These are phyloP conservation scores for Wolfiporia cocos DNA, from an alignment of 1,284 basidiomycete genomes.

Conservation along the genomic window DNA sequence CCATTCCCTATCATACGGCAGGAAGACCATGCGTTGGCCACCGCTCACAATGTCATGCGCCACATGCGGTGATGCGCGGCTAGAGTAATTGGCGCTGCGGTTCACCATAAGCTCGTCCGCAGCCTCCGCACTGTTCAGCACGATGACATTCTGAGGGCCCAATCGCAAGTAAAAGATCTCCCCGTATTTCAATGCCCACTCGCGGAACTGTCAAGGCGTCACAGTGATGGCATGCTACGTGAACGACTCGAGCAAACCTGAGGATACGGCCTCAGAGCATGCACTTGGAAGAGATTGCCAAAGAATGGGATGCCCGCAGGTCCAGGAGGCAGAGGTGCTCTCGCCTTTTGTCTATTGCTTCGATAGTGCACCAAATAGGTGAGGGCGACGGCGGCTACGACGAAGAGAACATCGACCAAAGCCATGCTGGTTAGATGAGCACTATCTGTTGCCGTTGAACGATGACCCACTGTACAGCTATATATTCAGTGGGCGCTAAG, in stretches of 20 bases:
- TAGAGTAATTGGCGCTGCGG: conserved; percentile 23
- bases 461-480: too few relatives aligned
- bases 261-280: not conserved
- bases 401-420: not conserved
- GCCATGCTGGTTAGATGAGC: too few relatives aligned
- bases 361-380: not conserved
- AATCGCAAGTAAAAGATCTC: conserved; percentile 20
- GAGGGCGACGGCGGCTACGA: not conserved
- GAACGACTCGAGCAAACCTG: not conserved
- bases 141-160: conserved; percentile 25
- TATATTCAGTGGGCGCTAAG: too few relatives aligned
- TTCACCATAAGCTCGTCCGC: conserved; percentile 28
- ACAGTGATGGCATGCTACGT: not conserved
- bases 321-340: not conserved
- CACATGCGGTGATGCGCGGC: conserved; percentile 21
- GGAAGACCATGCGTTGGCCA: conserved; percentile 23
- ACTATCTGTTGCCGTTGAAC: too few relatives aligned
- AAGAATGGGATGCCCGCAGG: not conserved
- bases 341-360: not conserved
- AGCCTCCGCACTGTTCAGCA: conserved; percentile 27
- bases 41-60: conserved; percentile 26
- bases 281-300: not conserved
- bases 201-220: conserved; percentile 14
- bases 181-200: conserved; percentile 26
- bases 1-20: conserved; percentile 25